Percentiles rank a stretch among this genome's conserved stretches.
These are phyloP conservation scores for Ilyonectria mors-panacis DNA, from an alignment of 2,329 filamentous ascomycete genomes.

Conservation along the genomic window DNA sequence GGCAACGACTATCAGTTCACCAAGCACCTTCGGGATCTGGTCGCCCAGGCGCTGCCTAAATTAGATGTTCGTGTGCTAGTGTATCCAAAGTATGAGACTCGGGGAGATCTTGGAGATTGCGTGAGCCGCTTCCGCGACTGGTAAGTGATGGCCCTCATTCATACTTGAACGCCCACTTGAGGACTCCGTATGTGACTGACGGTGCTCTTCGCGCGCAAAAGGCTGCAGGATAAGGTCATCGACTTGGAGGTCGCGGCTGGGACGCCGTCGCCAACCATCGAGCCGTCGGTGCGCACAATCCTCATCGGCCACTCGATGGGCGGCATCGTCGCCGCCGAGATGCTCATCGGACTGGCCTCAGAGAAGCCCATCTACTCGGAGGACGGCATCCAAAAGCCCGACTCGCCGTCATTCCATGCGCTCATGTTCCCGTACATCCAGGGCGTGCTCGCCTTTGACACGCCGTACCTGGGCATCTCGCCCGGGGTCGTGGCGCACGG, in stretches of 20 bases:
- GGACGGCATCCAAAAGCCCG: constrained; percentile 57
- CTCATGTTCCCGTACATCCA: constrained; percentile 96
- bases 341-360: constrained; percentile 78
- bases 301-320: constrained; percentile 92
- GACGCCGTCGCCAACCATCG: constrained; percentile 87
- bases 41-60: constrained; percentile 77
- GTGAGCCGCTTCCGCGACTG: constrained; percentile 83
- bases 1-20: constrained; percentile 76
- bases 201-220: constrained; percentile 49
- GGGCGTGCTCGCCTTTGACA: constrained; percentile 93
- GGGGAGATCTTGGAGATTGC: constrained; percentile 80
- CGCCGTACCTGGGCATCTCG: constrained; percentile 87
- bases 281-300: constrained; percentile 86
- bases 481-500: constrained; percentile 88
- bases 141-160: constrained; percentile 56
- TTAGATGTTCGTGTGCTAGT: constrained; percentile 76
- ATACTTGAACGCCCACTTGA: not conserved
- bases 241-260: constrained; percentile 89
- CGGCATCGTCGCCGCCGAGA: constrained; percentile 94
- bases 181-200: not conserved
- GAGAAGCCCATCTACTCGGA: constrained; percentile 68
- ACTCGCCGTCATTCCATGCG: constrained; percentile 62
- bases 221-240: constrained; percentile 92
- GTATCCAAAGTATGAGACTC: constrained; percentile 89
- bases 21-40: constrained; percentile 76